phyloP scores from a whole-genome alignment of 768 basidiomycete species.

The Russula compacta region DNA sequence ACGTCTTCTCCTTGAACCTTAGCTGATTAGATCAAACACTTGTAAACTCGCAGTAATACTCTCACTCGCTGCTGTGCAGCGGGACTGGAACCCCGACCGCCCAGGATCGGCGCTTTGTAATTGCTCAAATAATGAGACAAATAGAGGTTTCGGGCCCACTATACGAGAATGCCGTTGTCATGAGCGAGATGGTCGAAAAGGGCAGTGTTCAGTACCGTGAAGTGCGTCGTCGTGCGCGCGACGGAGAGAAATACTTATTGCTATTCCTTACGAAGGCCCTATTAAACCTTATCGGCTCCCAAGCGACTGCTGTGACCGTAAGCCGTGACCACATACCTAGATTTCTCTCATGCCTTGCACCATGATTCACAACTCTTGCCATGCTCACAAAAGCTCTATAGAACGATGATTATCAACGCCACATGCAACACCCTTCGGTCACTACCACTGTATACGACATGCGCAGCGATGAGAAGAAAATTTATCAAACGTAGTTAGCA shows the following conservation, averaged over 20 bases:
- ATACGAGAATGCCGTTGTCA: too few relatives aligned
- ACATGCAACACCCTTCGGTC: not conserved
- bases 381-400: not conserved
- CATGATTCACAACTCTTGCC: not conserved
- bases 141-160: too few relatives aligned
- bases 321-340: not conserved
- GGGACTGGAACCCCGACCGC: too few relatives aligned
- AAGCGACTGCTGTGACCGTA: too few relatives aligned
- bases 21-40: too few relatives aligned
- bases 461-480: not conserved
- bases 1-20: too few relatives aligned
- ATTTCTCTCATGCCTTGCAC: not conserved
- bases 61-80: too few relatives aligned
- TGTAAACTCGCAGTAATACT: too few relatives aligned
- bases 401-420: not conserved
- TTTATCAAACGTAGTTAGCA: not conserved
- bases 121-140: too few relatives aligned
- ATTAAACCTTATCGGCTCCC: too few relatives aligned
- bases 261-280: too few relatives aligned
- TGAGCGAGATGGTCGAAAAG: constrained; percentile 48
- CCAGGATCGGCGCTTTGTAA: too few relatives aligned
- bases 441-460: not conserved
- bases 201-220: constrained; percentile 87
- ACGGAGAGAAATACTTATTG: constrained; percentile 24
- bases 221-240: constrained; percentile 78